Conservation (phyloP, 2,329 filamentous ascomycete genomes). For the Monilinia fructicola region DNA sequence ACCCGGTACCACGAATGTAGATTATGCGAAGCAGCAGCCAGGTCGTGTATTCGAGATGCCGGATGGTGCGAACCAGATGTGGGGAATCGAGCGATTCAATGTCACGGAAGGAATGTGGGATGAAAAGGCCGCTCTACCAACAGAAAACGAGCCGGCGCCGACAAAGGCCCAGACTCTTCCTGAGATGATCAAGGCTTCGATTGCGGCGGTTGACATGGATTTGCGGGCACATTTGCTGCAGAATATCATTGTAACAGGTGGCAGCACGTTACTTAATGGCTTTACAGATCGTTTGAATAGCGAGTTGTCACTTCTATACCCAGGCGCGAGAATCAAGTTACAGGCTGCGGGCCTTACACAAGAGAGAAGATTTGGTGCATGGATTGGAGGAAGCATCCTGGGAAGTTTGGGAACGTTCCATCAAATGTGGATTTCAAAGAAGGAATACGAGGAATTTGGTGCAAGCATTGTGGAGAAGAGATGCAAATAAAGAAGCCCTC, state of each 20-base stretch:
- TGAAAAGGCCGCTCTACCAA: slow-evolving; percentile 67
- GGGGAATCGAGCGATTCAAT: slow-evolving; percentile 82
- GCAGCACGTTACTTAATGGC: slow-evolving; percentile 81
- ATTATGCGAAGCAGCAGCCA: slow-evolving; percentile 68
- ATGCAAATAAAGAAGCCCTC: slow-evolving; percentile 67
- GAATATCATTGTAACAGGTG: slow-evolving; percentile 92
- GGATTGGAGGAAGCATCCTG: slow-evolving; percentile 95
- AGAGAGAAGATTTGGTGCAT: slow-evolving; percentile 88
- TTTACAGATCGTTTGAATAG: slow-evolving; percentile 88
- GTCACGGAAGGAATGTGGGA: slow-evolving; percentile 91
- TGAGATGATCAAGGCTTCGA: slow-evolving; percentile 73
- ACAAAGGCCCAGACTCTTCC: slow-evolving; percentile 79
- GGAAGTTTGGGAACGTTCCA: slow-evolving; percentile 96
- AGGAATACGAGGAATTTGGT: slow-evolving; percentile 97
- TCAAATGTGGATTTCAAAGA: slow-evolving; percentile 98
- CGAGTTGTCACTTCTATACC: slow-evolving; percentile 79
- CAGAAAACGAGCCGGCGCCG: slow-evolving; percentile 47
- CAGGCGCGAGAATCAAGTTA: slow-evolving; percentile 82
- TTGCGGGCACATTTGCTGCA: slow-evolving; percentile 77
- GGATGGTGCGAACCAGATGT: slow-evolving; percentile 94
- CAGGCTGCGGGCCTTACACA: slow-evolving; percentile 82
- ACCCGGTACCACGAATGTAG: slow-evolving; percentile 66
- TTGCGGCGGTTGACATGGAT: slow-evolving; percentile 84
- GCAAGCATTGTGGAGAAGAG: slow-evolving; percentile 89
- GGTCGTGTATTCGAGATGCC: slow-evolving; percentile 95